Percentiles rank a stretch among this genome's conserved stretches.
phyloP scores from a whole-genome alignment of 495 filamentous ascomycete genomes.

The Aspergillus cavernicola region DNA sequence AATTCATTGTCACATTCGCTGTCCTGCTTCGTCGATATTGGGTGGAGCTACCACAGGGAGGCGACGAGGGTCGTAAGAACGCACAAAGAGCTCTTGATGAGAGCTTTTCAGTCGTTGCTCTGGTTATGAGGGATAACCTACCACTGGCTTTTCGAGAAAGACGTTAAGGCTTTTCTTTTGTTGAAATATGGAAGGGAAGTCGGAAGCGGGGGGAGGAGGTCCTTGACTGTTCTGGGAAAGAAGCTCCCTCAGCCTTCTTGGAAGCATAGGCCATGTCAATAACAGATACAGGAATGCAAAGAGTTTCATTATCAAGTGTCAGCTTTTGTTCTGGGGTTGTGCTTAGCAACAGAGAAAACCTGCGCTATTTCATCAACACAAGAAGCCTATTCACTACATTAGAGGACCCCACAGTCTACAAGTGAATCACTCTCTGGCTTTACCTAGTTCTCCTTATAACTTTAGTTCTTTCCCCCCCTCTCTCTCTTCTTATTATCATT shows the following conservation, averaged over 20 bases:
- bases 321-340: not conserved
- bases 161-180: too few species aligned
- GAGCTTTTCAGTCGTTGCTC: constrained; percentile 25
- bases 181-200: too few species aligned
- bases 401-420: not conserved
- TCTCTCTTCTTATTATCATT: too few species aligned
- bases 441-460: not conserved
- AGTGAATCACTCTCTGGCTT: not conserved
- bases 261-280: too few species aligned
- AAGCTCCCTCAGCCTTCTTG: not conserved
- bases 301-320: too few species aligned
- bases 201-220: too few species aligned
- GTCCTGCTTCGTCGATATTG: constrained; percentile 61
- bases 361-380: not conserved
- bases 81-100: constrained; percentile 27
- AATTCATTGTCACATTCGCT: constrained; percentile 64
- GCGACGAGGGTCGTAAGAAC: constrained; percentile 39
- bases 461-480: not conserved
- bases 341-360: not conserved
- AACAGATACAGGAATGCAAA: too few species aligned
- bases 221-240: not conserved
- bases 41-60: constrained; percentile 57
- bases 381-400: not conserved
- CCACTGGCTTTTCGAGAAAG: constrained; percentile 14
- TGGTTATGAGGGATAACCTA: constrained; percentile 33